Evolutionary conservation across 495 filamentous ascomycete species (phyloP), one percentile per base, ranked within the genome.

Genomic region (Chaetomium fimeti): DNA sequence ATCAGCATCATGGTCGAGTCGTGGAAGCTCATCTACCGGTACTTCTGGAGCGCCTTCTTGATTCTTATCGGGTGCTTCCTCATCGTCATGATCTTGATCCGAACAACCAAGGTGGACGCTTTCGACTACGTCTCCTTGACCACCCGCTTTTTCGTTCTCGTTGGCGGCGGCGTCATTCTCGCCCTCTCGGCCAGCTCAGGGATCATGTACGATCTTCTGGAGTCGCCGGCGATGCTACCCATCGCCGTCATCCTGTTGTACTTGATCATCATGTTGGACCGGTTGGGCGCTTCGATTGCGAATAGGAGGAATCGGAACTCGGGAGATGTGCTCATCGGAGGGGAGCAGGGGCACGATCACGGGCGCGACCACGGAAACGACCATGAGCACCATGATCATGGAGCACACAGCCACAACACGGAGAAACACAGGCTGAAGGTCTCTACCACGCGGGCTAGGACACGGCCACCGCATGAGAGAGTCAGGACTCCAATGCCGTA

Each of bases 11-110:
- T 67, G 65, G 48, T 70, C 51, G 62, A 70, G 32, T 67, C 65
- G 29, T 70, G 68, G 68, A 67, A 67, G 58, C 65, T 70, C 18
- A 55, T 70, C 9, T 70, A 70, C 52, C 65, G 64, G 27, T 70
- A 70, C 47, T 70, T 70, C 49, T 70, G 68, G 68, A 22, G 36
- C 5, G 61, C 68, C 16, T 67, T 65, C 24, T 18, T 67, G 16
- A 25, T 67, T 0, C 59, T 70, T 18, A 52, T 67, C 43, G 55
- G n/a, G 12, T 70, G 65, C 56, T 70, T 67, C 60, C 62, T 67
- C 22, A 51, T 65, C 27, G 53, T 52, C 60, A 62, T 66, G 62
- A 43, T 67, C 29, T 32, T 70, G n/a, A 70, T 67, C 49, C 65
- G 65, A n/a, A 61, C 49, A 42, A 70, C 63, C 59, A 67, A 67